phyloP scores from a whole-genome alignment of 257 asterid species.

The Verbascum thapsus region DNA sequence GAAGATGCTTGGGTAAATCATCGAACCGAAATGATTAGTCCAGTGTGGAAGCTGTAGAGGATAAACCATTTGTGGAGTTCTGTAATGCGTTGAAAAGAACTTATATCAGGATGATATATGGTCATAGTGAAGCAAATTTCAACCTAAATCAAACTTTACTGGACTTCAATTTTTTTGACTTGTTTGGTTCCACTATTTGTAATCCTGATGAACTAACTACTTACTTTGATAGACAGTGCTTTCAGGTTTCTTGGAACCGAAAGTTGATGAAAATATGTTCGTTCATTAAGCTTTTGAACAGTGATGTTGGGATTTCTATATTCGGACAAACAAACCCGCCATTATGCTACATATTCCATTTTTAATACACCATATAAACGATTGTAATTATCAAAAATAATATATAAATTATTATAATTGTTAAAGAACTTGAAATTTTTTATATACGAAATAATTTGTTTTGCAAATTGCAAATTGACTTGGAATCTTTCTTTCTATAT shows the following conservation, averaged over 20 bases:
- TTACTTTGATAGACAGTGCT: conserved; percentile 51
- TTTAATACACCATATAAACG: too few species aligned
- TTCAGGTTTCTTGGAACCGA: conserved; percentile 38
- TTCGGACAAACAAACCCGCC: too few species aligned
- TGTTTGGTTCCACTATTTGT: conserved; percentile 37
- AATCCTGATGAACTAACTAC: conserved; percentile 58
- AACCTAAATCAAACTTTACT: conserved; percentile 21
- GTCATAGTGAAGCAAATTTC: conserved; percentile 25
- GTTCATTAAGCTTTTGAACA: neutral
- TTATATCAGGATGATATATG: conserved; percentile 39
- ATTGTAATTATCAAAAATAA: too few species aligned
- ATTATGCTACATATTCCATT: too few species aligned
- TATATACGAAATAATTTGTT: too few species aligned
- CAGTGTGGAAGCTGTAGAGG: conserved; percentile 43
- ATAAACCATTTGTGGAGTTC: conserved; percentile 54
- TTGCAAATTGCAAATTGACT: neutral
- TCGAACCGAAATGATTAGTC: conserved; percentile 30
- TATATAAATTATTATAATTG: too few species aligned
- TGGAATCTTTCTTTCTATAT: conserved; percentile 11
- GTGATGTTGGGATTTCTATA: too few species aligned
- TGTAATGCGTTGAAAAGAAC: conserved; percentile 51
- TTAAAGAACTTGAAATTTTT: too few species aligned
- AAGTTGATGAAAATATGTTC: conserved; percentile 20
- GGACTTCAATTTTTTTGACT: conserved; percentile 31
- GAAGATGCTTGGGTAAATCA: conserved; percentile 38